phyloP scores from a whole-genome alignment of 495 filamentous ascomycete species.

The Penicillium malachiteum region DNA sequence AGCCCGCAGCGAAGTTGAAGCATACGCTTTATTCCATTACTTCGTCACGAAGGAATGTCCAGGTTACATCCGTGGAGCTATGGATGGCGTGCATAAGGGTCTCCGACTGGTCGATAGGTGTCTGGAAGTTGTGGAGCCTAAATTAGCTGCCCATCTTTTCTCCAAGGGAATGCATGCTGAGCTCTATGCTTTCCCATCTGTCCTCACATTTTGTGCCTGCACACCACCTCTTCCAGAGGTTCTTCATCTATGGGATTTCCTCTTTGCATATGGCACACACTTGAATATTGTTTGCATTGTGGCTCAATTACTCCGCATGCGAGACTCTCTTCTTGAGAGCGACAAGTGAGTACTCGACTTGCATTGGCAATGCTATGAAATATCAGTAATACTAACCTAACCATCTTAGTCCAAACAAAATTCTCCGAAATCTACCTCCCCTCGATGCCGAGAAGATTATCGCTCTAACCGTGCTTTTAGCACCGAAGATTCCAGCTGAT shows the following conservation, averaged over 20 bases:
- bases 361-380: neutral
- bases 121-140: slow-evolving; percentile 84
- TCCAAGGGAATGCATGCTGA: slow-evolving; percentile 85
- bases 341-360: slow-evolving; percentile 61
- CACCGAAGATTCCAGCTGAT: slow-evolving; percentile 82
- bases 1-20: slow-evolving; percentile 89
- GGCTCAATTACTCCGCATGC: slow-evolving; percentile 86
- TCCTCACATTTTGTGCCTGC: slow-evolving; percentile 91
- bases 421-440: slow-evolving; percentile 84
- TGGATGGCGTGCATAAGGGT: slow-evolving; percentile 96
- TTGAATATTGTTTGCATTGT: slow-evolving; percentile 96
- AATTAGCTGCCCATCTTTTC: slow-evolving; percentile 78
- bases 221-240: slow-evolving; percentile 97
- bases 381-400: slow-evolving; percentile 22
- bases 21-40: slow-evolving; percentile 85
- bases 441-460: slow-evolving; percentile 81
- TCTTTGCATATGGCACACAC: slow-evolving; percentile 93
- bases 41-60: slow-evolving; percentile 89
- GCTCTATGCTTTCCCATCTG: slow-evolving; percentile 96
- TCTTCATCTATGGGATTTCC: slow-evolving; percentile 93
- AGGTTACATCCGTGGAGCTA: slow-evolving; percentile 89
- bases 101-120: slow-evolving; percentile 88
- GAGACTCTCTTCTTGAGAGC: slow-evolving; percentile 76
- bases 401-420: slow-evolving; percentile 74
- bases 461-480: slow-evolving; percentile 70